Base-by-base conservation (phyloP, 331 rosid genomes). In the Malus hybrid region DNA sequence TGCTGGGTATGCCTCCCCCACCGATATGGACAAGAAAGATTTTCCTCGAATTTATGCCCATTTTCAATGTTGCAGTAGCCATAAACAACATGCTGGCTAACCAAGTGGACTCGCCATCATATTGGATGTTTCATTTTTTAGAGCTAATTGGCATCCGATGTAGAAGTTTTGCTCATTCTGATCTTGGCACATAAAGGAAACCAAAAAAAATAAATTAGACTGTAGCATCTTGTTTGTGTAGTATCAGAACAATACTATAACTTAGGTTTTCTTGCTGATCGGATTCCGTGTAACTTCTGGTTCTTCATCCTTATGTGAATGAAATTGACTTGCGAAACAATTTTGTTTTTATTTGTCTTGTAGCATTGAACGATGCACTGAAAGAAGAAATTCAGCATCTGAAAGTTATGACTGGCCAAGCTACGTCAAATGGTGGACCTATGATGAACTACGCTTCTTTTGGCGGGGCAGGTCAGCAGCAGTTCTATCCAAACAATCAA, bases 331-430 rank as follows among this genome's bases (percentile, higher is more conserved):
- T 14, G n/a, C 26, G 20, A 52, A 19, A 10, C 11, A 39, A 13
- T 75, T 0, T 32, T 20, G 15, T 18, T 77, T 36, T 46, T 33
- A 15, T 16, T 77, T 44, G 79, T 73, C 20, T 79, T 65, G 82
- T 83, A 91, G 98, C 97, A 66, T 73, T 93, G 63, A 91, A 93
- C 60, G 98, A 89, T 24, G 91, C 98, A 20, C 76, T 91, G 72
- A 93, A 91, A 75, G 97, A 93, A 79, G 98, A 93, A 87, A 89
- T 93, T 74, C 96, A 91, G 85, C 97, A 93, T 79, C 80, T 93
- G 88, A 93, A 93, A 84, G 82, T 89, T 65, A 63, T 93, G 89
- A 93, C 98, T 39, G 98, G 96, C 63, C 98, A 91, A 86, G 80
- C 92, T 28, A 79, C 86, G 83, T 80, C 97, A 48, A 90, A 89